phyloP scores from a whole-genome alignment of 2,329 filamentous ascomycete genomes.

The Penicillium decumbens region DNA sequence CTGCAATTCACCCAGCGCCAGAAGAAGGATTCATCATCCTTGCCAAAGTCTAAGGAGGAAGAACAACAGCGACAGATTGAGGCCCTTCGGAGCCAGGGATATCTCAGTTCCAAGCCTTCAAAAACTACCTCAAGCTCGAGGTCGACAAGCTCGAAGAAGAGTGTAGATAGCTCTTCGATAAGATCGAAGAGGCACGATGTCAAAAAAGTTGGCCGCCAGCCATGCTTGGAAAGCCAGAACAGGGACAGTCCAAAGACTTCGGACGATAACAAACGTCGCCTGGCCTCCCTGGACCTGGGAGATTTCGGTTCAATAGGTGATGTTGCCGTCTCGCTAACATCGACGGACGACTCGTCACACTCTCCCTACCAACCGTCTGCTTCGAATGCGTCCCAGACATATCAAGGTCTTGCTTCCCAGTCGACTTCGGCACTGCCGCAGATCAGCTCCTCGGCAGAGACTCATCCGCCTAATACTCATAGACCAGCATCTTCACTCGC shows the following conservation, averaged over 20 bases:
- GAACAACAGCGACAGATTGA: conserved; percentile 27
- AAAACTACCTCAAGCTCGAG: background rate
- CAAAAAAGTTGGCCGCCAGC: conserved; percentile 37
- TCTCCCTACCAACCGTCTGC: conserved; percentile 18
- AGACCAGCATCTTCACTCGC: conserved; percentile 3
- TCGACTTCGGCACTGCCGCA: conserved; percentile 3
- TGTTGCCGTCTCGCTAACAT: conserved; percentile 27
- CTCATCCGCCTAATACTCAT: background rate
- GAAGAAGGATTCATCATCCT: conserved; percentile 23
- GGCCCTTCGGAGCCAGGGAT: conserved; percentile 31
- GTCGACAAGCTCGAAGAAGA: conserved; percentile 20
- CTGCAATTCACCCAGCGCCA: conserved; percentile 33
- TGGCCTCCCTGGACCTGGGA: conserved; percentile 31
- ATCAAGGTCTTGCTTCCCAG: conserved; percentile 2
- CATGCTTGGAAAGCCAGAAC: conserved; percentile 30
- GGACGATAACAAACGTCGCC: conserved; percentile 14
- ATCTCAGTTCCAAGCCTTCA: conserved; percentile 20
- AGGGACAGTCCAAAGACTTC: conserved; percentile 17
- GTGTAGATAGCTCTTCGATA: conserved; percentile 17
- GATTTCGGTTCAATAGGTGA: conserved; percentile 35
- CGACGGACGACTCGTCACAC: conserved; percentile 21
- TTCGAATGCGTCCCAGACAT: background rate
- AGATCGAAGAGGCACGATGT: conserved; percentile 32
- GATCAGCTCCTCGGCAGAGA: conserved; percentile 4
- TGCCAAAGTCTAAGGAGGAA: conserved; percentile 20